A percentile compares a stretch with the other conserved stretches of the same genome.
These are phyloP conservation scores for Diaporthe longicolla DNA, from an alignment of 2,329 filamentous ascomycete genomes.

Conservation along the genomic window DNA sequence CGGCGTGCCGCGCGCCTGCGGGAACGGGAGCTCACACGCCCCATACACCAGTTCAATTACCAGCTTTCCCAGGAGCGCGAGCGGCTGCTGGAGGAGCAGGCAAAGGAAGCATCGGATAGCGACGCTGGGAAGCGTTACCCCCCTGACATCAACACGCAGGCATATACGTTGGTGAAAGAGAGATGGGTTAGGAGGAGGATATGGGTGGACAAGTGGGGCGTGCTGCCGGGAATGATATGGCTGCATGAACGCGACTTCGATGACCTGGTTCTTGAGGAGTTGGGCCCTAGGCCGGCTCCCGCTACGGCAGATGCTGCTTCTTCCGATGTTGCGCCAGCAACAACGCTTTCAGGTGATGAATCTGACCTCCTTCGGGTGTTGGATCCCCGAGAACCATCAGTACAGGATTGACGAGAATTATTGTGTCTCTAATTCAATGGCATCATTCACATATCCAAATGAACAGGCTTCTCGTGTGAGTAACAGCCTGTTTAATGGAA, in stretches of 20 bases:
- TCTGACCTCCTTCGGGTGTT: no score
- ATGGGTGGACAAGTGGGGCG: neutral
- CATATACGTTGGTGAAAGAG: neutral
- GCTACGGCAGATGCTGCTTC: neutral
- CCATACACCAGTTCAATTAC: slow-evolving; percentile 16
- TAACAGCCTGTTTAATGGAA: no score
- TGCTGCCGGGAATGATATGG: neutral
- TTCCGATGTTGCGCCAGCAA: neutral
- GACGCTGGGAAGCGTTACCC: neutral
- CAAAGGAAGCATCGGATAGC: neutral
- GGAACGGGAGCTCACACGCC: neutral
- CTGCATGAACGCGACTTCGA: neutral
- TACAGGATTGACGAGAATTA: no score
- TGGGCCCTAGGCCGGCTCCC: neutral
- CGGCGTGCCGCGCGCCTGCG: slow-evolving; percentile 6
- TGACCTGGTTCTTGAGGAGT: neutral
- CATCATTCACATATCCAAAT: no score
- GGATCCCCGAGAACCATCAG: no score
- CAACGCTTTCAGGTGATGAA: neutral
- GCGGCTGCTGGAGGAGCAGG: neutral
- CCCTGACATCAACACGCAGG: slow-evolving; percentile 4
- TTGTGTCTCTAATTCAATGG: no score
- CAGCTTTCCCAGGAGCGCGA: neutral
- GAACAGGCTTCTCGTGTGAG: no score
- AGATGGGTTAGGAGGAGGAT: neutral